A percentile compares a stretch with the other conserved stretches of the same genome.
Conservation (phyloP, 2,329 filamentous ascomycete species). For the Aspergillus sp. region DNA sequence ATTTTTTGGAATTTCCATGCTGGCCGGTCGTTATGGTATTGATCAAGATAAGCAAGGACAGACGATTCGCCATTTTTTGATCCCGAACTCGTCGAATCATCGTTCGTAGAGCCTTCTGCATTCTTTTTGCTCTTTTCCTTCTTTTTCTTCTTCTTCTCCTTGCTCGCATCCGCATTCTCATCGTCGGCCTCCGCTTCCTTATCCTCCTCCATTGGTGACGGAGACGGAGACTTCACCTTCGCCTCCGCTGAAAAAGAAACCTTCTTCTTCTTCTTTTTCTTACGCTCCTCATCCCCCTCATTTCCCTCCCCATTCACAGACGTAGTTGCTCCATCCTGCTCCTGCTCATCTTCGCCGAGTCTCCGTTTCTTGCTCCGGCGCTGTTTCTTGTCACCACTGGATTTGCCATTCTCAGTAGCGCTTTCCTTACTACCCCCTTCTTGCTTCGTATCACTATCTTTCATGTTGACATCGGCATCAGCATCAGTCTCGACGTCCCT, state of each 20-base stretch:
- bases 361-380: slow-evolving; percentile 22
- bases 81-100: slow-evolving; percentile 6
- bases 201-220: slow-evolving; percentile 51
- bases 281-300: slow-evolving; percentile 47
- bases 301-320: slow-evolving; percentile 8
- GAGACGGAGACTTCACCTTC: slow-evolving; percentile 12
- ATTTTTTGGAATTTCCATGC: slow-evolving; percentile 98
- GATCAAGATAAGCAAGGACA: slow-evolving; percentile 72
- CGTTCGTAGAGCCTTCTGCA: slow-evolving; percentile 20
- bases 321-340: slow-evolving; percentile 8
- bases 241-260: slow-evolving; percentile 61
- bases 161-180: slow-evolving; percentile 17
- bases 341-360: slow-evolving; percentile 16
- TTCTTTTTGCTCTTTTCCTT: slow-evolving; percentile 29
- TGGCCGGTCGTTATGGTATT: slow-evolving; percentile 68
- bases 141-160: slow-evolving; percentile 16
- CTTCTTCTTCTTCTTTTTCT: slow-evolving; percentile 49
- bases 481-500: slow-evolving; percentile 25
- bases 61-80: slow-evolving; percentile 42
- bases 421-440: background rate
- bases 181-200: slow-evolving; percentile 45
- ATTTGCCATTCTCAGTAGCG: background rate
- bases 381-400: slow-evolving; percentile 23
- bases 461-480: background rate
- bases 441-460: background rate